Conservation (phyloP, 2,329 filamentous ascomycete genomes). For the Akanthomyces uredinophilus region DNA sequence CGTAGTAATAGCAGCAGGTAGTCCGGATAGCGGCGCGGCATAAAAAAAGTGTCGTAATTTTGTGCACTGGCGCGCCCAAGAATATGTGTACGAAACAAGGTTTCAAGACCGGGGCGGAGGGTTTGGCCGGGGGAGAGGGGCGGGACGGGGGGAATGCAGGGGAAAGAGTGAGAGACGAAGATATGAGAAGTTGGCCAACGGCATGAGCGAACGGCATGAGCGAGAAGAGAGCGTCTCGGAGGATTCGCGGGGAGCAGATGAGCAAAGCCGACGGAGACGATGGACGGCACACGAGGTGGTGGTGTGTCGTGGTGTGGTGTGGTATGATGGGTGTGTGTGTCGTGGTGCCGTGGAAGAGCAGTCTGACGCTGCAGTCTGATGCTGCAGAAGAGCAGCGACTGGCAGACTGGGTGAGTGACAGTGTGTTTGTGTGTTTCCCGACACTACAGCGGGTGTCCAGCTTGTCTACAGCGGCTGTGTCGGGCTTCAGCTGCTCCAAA, state of each 20-base stretch:
- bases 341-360: neutral
- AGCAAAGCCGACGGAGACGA: neutral
- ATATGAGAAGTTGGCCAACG: neutral
- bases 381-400: too few relatives aligned
- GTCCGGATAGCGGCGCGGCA: neutral
- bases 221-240: neutral
- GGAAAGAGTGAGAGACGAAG: neutral
- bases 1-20: neutral
- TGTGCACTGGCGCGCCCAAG: neutral
- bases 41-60: neutral
- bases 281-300: neutral
- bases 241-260: neutral
- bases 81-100: neutral
- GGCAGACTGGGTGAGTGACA: neutral
- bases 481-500: too few relatives aligned
- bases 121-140: neutral
- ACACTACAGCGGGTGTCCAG: too few relatives aligned
- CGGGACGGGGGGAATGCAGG: neutral
- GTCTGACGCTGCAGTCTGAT: too few relatives aligned
- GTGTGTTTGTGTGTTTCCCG: neutral
- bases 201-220: too few relatives aligned
- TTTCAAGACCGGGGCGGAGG: neutral
- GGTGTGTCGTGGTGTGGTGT: neutral
- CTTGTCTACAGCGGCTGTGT: too few relatives aligned
- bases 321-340: neutral